Percentiles rank a stretch among this genome's conserved stretches.
Conservation (phyloP, 352 stramenopile species). For the Phytophthora idaei region DNA sequence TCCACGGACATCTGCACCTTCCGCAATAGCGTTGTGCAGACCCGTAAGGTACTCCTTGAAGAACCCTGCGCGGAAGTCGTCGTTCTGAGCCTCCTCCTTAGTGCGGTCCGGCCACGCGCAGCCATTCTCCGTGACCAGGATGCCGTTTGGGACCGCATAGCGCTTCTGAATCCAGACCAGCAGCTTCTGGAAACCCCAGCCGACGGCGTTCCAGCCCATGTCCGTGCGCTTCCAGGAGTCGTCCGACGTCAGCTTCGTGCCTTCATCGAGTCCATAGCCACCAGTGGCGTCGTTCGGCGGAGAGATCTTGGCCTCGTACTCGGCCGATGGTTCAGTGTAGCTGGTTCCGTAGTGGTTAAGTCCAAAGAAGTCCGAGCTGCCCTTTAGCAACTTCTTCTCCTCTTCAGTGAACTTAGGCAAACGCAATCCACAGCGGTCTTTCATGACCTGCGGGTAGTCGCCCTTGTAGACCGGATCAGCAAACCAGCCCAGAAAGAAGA, state of each 20-base stretch:
- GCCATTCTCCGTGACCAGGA: constrained; percentile 95
- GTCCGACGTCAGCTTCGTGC: constrained; percentile 48
- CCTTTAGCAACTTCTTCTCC: constrained; percentile 79
- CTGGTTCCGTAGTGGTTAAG: constrained; percentile 94
- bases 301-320: constrained; percentile 45
- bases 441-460: constrained; percentile 94
- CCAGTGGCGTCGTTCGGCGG: constrained; percentile 41
- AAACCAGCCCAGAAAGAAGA: constrained; percentile 93
- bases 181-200: constrained; percentile 87
- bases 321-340: constrained; percentile 49
- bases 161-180: constrained; percentile 90
- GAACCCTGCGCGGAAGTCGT: constrained; percentile 81
- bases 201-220: constrained; percentile 84
- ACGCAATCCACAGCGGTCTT: constrained; percentile 73
- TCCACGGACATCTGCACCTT: constrained; percentile 69
- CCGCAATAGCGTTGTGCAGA: constrained; percentile 51
- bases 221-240: constrained; percentile 71
- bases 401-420: constrained; percentile 90
- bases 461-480: constrained; percentile 92
- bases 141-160: constrained; percentile 73
- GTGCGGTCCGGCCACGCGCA: constrained; percentile 66
- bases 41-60: constrained; percentile 84
- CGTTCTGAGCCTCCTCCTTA: constrained; percentile 78
- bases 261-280: constrained; percentile 44
- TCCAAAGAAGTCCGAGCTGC: constrained; percentile 93